Base-by-base conservation (phyloP, 1,139 yeast species). In the Debaryomycetaceae sp. region DNA sequence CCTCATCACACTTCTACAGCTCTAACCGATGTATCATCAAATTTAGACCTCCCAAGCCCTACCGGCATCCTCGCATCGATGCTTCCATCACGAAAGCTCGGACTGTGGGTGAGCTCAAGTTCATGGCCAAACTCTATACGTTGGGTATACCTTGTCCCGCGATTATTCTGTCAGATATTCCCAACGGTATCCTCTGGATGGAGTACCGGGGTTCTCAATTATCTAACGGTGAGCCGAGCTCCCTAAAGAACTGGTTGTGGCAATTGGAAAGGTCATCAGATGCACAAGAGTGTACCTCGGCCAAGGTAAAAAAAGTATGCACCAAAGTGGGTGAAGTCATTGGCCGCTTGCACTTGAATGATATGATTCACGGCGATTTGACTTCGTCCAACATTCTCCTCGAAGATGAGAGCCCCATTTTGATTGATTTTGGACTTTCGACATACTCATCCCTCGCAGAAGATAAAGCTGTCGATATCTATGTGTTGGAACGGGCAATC, bases 381-480 rank as follows among this genome's bases (percentile, higher is more conserved):
- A 92, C 99, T 0, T 76, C 92, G 16, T 86, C 97, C 0, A 92
- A 92, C 46, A 71, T 87, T 18, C 68, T 92, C 28, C 50, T 87
- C 8, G 64, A 63, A 18, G 37, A 33, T 4, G 30, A 24, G 44
- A 49, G 43, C 5, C 85, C 94, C 0, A 70, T 65, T 25, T 55
- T 90, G 44, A 92, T 92, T 35, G 99, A 92, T 47, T 90, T 92
- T 55, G 99, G 99, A 0, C 64, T 92, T 13, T 74, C 82, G 4
- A 73, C 86, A n/a, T 76, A 77, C 33, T 76, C 94, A 1, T 69
- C 72, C 0, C 49, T 85, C 37, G 69, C 82, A 0, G 98, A 92
- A 44, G 97, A 90, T 48, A 86, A 85, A 50, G 97, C 98, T 2
- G 98, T 92, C 12, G 99, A 92, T 51, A 53, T 92, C 35, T 92